Evolutionary conservation across 129 eudicot genomes (phyloP), one percentile per base, ranked within the genome.

Genomic region (Oenanthe sinensis): DNA sequence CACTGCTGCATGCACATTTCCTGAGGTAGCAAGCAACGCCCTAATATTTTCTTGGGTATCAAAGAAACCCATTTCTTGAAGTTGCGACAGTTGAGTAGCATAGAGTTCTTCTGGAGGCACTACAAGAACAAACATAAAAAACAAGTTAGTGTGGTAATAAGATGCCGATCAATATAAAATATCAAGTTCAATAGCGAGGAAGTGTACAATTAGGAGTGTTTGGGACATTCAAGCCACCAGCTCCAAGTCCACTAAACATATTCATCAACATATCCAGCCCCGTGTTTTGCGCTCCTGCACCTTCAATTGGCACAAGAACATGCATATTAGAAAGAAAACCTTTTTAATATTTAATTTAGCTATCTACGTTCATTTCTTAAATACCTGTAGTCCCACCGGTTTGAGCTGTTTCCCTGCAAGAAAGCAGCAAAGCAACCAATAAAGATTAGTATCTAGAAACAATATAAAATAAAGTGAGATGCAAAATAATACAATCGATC

Each of bases 1-100:
- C 28, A 95, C 98, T 17, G 98, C 97, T 3, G 98, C 98, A 85
- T 95, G 92, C 73, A 95, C 97, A 46, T 95, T 95, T 28, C 98
- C 98, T 17, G 87, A 68, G 4, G 96, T 86, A n/a, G 96, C 97
- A 75, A 86, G 86, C 63, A 94, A 80, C 0, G 93, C 98, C 84
- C 89, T 78, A 42, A 94, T 90, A 71, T 94, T 94, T 86, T 94
- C 98, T 80, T 88, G 90, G 52, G 93, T 87, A 82, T 91, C 98
- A 65, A 87, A 91, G 82, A 94, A 91, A 1, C 98, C 98, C 97
- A 94, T 94, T 82, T 94, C 98, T 78, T 91, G 98, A 39, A 94
- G 93, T 74, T 91, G 98, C 4, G 93, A 77, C 9, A 94, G 87
- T 82, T 94, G 98, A 17, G 93, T 88, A 3, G 98, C 98, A 82